Base-by-base conservation (phyloP, 2,329 filamentous ascomycete species). In the Akanthomyces dipterigenus region DNA sequence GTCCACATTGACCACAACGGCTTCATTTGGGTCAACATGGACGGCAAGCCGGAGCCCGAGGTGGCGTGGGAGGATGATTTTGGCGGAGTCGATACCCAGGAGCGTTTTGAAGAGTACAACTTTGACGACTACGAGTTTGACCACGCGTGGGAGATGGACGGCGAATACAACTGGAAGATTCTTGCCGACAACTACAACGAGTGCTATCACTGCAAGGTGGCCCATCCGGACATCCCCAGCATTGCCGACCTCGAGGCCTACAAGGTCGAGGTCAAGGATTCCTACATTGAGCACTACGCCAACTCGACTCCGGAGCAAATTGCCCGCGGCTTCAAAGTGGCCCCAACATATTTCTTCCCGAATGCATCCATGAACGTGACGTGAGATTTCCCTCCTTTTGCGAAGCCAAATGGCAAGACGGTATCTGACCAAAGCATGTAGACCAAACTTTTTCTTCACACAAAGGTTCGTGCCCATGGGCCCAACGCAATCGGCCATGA, bases 121-220 rank as follows among this genome's bases (percentile, higher is more conserved):
- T 81, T 80, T 64, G 75, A 78, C 0, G 73, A 84, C 55, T 87
- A 84, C 68, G 67, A 72, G 18, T 86, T 84, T 64, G 82, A 85
- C 65, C 82, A 85, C 67, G 71, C 72, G 36, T 85, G 81, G 80
- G 77, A 83, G 65, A 80, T 83, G 77, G 78, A 82, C 54, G 79
- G 79, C 0, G 76, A 79, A 36, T 83, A 80, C 68, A 85, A 85
- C 73, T 86, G 83, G 83, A 86, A 86, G 73, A 79, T 81, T 26
- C 70, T 84, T 36, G 79, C 80, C 16, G 84, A 87, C 68, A 86
- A 87, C 73, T 88, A 85, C 75, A 88, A 88, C 69, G 84, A 85
- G 68, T 87, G 84, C 68, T 88, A 87, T 66, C 84, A 87, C 73
- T 86, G 83, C 74, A 78, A 80, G 55, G 81, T 80, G 1, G 80